Evolutionary conservation across 2,329 filamentous ascomycete genomes (phyloP).

Genomic region (Neocatenulostroma microsporum): DNA sequence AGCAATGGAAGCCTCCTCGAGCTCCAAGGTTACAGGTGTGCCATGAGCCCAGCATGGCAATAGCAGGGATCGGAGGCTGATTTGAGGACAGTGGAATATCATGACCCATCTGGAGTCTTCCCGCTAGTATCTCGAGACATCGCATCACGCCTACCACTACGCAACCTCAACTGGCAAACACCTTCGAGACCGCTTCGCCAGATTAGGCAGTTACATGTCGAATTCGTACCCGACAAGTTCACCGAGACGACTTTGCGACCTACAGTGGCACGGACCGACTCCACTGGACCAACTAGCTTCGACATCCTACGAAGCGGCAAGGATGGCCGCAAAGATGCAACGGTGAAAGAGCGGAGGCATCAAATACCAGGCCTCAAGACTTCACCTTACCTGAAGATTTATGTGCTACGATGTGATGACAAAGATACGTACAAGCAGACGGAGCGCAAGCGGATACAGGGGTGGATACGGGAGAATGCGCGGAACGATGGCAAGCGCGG

Average conservation of each 20-base stretch:
- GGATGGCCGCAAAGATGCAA: constrained; percentile 21
- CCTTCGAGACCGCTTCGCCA: constrained; percentile 84
- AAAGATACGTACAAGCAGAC: constrained; percentile 85
- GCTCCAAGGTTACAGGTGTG: constrained; percentile 46
- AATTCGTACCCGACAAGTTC: constrained; percentile 55
- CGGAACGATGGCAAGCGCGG: constrained; percentile 56
- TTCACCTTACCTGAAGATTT: constrained; percentile 88
- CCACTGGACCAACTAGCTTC: constrained; percentile 29
- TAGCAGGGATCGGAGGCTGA: neutral
- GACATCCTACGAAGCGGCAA: constrained; percentile 35
- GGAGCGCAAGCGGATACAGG: constrained; percentile 68
- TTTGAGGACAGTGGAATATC: constrained; percentile 70
- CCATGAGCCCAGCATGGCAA: constrained; percentile 5
- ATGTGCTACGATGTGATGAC: constrained; percentile 86
- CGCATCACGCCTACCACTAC: constrained; percentile 69
- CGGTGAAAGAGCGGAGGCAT: constrained; percentile 63
- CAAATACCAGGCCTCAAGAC: constrained; percentile 90
- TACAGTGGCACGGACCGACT: constrained; percentile 13
- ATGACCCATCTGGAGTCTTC: constrained; percentile 85
- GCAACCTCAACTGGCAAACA: constrained; percentile 95
- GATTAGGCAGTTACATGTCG: constrained; percentile 85
- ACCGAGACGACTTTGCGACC: constrained; percentile 21
- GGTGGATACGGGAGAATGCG: constrained; percentile 81
- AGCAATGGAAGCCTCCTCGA: constrained; percentile 31
- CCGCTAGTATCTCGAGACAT: constrained; percentile 71